Evolutionary conservation across 2,329 filamentous ascomycete genomes (phyloP).

Genomic region (Sordariomycetes sp.): DNA sequence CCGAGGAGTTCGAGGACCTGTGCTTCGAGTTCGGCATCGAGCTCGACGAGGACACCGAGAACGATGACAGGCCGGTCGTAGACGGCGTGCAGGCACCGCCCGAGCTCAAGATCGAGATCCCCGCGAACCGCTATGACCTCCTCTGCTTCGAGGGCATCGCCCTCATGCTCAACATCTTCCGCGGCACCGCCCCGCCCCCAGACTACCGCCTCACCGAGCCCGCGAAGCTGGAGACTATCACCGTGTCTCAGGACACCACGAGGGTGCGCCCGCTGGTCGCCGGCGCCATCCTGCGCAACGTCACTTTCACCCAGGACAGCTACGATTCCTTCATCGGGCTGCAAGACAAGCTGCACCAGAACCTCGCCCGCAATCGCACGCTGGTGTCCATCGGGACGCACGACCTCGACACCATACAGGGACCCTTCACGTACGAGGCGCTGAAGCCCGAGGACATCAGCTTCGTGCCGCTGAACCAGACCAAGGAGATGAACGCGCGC

Average conservation of each 20-base stretch:
- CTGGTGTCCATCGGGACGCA: constrained; percentile 97
- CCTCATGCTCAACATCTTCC: constrained; percentile 92
- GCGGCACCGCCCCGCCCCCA: constrained; percentile 63
- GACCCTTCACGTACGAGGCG: constrained; percentile 95
- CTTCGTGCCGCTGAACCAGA: constrained; percentile 86
- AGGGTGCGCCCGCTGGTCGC: constrained; percentile 81
- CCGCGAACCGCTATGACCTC: constrained; percentile 90
- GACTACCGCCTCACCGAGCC: constrained; percentile 70
- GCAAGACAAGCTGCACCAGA: constrained; percentile 97
- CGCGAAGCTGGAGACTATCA: constrained; percentile 69
- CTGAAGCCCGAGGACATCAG: constrained; percentile 83
- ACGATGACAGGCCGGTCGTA: constrained; percentile 55
- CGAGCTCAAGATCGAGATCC: constrained; percentile 96
- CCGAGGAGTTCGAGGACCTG: constrained; percentile 89
- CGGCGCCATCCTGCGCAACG: constrained; percentile 76
- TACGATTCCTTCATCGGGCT: constrained; percentile 97
- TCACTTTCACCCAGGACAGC: constrained; percentile 82
- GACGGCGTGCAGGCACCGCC: constrained; percentile 77
- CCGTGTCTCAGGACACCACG: constrained; percentile 63
- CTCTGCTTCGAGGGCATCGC: constrained; percentile 96
- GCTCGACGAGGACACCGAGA: constrained; percentile 87
- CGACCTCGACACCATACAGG: constrained; percentile 85
- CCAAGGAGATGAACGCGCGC: constrained; percentile 73
- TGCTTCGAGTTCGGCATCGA: constrained; percentile 99
- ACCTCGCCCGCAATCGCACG: constrained; percentile 84